These are phyloP conservation scores for Byssothecium circinans DNA, from an alignment of 2,329 filamentous ascomycete species.

Conservation along the genomic window DNA sequence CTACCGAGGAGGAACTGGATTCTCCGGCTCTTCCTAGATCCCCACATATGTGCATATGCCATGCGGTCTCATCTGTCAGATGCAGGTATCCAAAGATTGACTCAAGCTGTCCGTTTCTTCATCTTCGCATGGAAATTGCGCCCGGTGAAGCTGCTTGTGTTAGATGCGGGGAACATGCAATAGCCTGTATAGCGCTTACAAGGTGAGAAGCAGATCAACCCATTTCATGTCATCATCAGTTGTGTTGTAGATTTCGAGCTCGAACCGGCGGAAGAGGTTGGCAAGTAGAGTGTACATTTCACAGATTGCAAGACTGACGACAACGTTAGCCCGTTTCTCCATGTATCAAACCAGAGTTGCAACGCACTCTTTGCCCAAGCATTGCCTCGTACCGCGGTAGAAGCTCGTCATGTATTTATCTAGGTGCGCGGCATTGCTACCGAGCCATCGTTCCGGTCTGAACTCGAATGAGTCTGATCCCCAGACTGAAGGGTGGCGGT, in stretches of 20 bases:
- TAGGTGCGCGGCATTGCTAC: conserved; percentile 1
- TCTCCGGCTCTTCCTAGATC: neutral
- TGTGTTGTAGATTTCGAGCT: conserved; percentile 8
- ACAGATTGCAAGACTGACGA: conserved; percentile 10
- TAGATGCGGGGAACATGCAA: too few relatives aligned
- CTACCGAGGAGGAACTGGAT: neutral
- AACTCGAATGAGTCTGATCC: conserved; percentile 5
- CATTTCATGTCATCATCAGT: conserved; percentile 12
- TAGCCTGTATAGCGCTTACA: too few relatives aligned
- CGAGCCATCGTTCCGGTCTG: conserved; percentile 9
- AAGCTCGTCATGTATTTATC: conserved; percentile 16
- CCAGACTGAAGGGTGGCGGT: conserved; percentile 8
- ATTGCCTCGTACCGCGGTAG: conserved; percentile 9
- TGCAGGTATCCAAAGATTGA: too few relatives aligned
- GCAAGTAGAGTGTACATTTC: conserved; percentile 11
- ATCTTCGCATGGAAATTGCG: too few relatives aligned
- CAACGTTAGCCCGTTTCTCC: neutral
- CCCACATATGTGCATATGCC: neutral
- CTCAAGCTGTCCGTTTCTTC: too few relatives aligned
- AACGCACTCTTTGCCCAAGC: conserved; percentile 14
- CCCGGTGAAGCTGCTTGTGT: too few relatives aligned
- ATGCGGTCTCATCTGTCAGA: neutral
- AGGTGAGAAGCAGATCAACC: conserved; percentile 8
- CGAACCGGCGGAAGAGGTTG: conserved; percentile 8
- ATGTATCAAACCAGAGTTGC: neutral